Evolutionary conservation across 2,329 filamentous ascomycete genomes (phyloP), one percentile per base, ranked within the genome.

Genomic region (Diaporthe destruens): DNA sequence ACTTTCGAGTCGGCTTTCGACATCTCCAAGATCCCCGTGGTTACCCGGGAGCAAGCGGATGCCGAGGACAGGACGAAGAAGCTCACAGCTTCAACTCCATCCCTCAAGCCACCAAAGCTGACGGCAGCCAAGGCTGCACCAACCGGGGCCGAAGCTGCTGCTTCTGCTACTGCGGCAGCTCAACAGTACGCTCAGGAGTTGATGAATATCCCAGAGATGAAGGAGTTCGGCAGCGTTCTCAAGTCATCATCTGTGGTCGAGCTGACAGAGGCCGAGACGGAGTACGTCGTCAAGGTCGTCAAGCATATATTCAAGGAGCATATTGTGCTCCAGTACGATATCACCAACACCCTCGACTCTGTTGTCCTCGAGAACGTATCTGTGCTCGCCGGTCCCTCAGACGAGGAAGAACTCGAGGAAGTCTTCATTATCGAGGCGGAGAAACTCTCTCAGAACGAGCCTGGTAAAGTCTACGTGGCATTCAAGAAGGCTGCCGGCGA

Each of bases 301-400:
- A 99, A 99, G 87, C 96, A 99, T 81, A 91, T 99, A 79, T 99
- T 98, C 91, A 97, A 97, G 85, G 94, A 98, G 81, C 94, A 98
- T 80, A 87, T 99, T 79, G 96, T 99, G 44, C 86, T 99, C 70
- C 96, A 99, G 80, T 99, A 96, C 82, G 94, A 98, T 80, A 91
- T 99, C 82, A 98, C 97, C 88, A 99, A 99, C 86, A 99, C 96
- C 2, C 88, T 99, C 14, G 92, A 94, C 16, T 94, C 95, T 74
- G 97, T 95, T 20, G 90, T 99, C 36, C 87, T 98, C 44, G 94
- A 98, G 81, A 94, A 97, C 75, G 94, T 97, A 20, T 94, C 94
- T 0, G 90, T 98, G 51, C 89, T 95, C 23, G 93, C 93, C 39
- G 92, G 92, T 0, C 94, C 95, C 6, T 86, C 91, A 1, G 93